These are phyloP conservation scores for Solanum lycopersicoides DNA, from an alignment of 257 asterid species.

Conservation along the genomic window DNA sequence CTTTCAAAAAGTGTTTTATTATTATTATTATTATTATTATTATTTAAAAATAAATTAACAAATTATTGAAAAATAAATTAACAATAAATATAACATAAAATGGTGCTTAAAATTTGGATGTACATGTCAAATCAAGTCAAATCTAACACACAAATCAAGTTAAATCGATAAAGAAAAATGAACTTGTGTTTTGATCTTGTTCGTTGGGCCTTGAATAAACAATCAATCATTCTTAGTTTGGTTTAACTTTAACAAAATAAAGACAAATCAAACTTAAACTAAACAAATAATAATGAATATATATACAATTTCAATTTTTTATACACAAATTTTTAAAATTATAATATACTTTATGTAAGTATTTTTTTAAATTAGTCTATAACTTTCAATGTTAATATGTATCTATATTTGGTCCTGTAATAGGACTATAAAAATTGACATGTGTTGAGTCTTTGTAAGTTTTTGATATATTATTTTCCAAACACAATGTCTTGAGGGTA, in stretches of 20 bases:
- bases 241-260: no score
- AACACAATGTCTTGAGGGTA: not conserved
- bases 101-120: not conserved
- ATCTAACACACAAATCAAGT: no score
- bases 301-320: no score
- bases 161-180: not conserved
- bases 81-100: not conserved
- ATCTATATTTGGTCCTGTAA: not conserved
- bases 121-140: no score
- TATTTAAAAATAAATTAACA: no score
- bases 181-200: not conserved
- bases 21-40: no score
- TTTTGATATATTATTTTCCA: not conserved
- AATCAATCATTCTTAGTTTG: not conserved
- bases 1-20: not conserved
- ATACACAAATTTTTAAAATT: no score
- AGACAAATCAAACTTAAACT: no score
- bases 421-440: not conserved
- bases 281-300: no score
- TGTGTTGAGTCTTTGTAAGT: not conserved
- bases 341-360: no score
- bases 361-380: not conserved
- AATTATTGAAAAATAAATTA: no score
- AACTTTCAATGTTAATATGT: not conserved
- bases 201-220: not conserved